phyloP scores from a whole-genome alignment of 2,329 filamentous ascomycete genomes.

The Botryosphaeria agaves region DNA sequence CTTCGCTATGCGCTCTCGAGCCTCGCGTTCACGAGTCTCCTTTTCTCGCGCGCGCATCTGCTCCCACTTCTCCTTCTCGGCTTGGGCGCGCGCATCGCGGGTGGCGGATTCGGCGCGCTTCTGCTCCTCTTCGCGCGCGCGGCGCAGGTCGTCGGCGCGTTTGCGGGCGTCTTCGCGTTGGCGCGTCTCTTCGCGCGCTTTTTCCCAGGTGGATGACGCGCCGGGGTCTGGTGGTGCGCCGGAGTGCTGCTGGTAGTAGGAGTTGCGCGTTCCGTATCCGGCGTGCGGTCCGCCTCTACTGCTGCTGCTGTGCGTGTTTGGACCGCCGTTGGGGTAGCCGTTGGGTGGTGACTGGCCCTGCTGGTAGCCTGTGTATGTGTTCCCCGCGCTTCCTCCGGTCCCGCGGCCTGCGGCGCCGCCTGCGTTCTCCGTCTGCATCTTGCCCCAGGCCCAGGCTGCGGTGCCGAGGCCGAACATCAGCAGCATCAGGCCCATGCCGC shows the following conservation, averaged over 20 bases:
- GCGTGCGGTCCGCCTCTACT: too few species aligned
- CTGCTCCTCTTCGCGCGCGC: constrained; percentile 18
- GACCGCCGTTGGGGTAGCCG: constrained; percentile 8
- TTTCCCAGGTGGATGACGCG: constrained; percentile 41
- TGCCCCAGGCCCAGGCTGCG: constrained; percentile 60
- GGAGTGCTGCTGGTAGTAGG: too few species aligned
- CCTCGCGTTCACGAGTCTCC: constrained; percentile 29
- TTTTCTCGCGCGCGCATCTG: constrained; percentile 29
- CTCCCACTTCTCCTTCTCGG: constrained; percentile 34
- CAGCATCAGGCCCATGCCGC: constrained; percentile 55
- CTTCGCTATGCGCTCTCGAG: constrained; percentile 26
- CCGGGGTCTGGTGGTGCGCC: too few species aligned
- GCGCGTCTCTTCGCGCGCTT: constrained; percentile 48
- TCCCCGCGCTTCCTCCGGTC: constrained; percentile 11
- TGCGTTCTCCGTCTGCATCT: constrained; percentile 33
- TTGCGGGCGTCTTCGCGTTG: constrained; percentile 44
- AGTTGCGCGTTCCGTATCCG: too few species aligned
- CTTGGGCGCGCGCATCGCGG: constrained; percentile 24
- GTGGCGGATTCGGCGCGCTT: constrained; percentile 31
- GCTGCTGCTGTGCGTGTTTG: constrained; percentile 6
- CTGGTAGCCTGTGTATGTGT: constrained; percentile 12
- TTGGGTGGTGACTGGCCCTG: constrained; percentile 7
- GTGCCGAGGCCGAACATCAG: constrained; percentile 58
- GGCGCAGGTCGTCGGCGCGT: constrained; percentile 37
- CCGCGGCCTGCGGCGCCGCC: too few species aligned